Percentiles rank a stretch among this genome's conserved stretches.
phyloP scores from a whole-genome alignment of 768 basidiomycete species.

The Boletus barrowsii region DNA sequence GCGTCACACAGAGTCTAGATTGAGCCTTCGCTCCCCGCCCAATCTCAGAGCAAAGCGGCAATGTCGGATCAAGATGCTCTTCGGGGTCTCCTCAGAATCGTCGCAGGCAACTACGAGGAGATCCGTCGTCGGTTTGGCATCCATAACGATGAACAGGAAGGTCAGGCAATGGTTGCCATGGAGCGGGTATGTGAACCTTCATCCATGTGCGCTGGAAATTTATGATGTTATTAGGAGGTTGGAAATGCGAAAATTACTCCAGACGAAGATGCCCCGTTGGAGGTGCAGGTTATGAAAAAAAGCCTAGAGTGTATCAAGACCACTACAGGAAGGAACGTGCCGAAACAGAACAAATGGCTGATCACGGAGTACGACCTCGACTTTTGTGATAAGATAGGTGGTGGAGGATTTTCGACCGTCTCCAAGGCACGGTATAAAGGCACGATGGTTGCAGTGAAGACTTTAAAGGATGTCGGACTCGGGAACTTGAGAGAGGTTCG shows the following conservation, averaged over 20 bases:
- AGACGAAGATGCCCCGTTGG: neutral
- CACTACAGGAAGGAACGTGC: conserved; percentile 4
- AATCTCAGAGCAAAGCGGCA: neutral
- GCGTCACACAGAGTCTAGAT: neutral
- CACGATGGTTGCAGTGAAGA: conserved; percentile 5
- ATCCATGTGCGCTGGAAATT: too few species aligned
- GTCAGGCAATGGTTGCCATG: conserved; percentile 4
- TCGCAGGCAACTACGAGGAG: conserved; percentile 1
- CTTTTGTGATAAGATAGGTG: conserved; percentile 19
- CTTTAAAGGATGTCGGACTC: neutral
- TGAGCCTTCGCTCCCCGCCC: neutral
- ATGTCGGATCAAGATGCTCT: neutral
- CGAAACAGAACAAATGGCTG: conserved; percentile 16
- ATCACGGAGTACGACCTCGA: conserved; percentile 29
- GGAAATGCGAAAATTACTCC: neutral
- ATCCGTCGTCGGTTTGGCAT: neutral
- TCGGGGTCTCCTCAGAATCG: neutral
- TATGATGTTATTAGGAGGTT: neutral
- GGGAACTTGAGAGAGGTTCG: neutral
- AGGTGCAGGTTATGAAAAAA: conserved; percentile 1
- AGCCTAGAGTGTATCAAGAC: conserved; percentile 1
- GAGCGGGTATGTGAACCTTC: neutral
- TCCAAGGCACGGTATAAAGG: neutral
- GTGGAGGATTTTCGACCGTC: conserved; percentile 23
- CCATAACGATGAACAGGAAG: neutral